Evolutionary conservation across 2,329 filamentous ascomycete genomes (phyloP).

Genomic region (Pyrenophora tritici-repentis): DNA sequence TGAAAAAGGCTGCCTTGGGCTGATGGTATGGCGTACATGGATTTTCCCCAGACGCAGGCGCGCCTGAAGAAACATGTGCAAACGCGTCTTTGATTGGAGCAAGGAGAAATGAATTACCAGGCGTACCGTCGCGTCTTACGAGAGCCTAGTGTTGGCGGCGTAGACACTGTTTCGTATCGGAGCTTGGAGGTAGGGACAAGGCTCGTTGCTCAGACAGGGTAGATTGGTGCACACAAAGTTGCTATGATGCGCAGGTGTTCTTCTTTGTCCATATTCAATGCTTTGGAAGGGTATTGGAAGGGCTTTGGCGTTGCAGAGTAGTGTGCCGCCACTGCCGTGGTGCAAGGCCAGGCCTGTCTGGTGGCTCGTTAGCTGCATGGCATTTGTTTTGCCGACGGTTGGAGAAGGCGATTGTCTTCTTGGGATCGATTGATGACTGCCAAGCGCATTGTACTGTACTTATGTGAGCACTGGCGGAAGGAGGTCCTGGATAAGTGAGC

Average conservation of each 20-base stretch:
- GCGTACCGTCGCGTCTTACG: constrained; percentile 2
- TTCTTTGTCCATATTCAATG: not conserved
- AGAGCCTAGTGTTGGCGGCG: constrained; percentile 6
- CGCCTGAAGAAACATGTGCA: constrained; percentile 17
- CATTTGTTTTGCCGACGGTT: constrained; percentile 7
- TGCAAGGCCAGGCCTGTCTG: constrained; percentile 1
- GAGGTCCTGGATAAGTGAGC: too few relatives aligned
- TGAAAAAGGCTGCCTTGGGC: not conserved
- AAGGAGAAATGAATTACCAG: not conserved
- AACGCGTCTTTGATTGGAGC: not conserved
- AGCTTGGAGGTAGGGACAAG: constrained; percentile 10
- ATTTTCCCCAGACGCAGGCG: constrained; percentile 2
- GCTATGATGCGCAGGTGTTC: not conserved
- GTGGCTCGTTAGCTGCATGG: constrained; percentile 4
- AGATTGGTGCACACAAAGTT: not conserved
- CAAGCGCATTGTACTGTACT: constrained; percentile 6
- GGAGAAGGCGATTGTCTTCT: constrained; percentile 2
- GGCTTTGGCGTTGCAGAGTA: not conserved
- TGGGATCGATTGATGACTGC: constrained; percentile 6
- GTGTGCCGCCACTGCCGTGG: not conserved
- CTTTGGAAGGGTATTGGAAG: not conserved
- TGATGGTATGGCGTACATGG: not conserved
- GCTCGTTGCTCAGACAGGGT: constrained; percentile 1
- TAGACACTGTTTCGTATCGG: constrained; percentile 16
- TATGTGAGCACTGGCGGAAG: too few relatives aligned